Percentiles rank a stretch among this genome's conserved stretches.
Conservation (phyloP, 805 yeast genomes). For the Candida silvicultrix region DNA sequence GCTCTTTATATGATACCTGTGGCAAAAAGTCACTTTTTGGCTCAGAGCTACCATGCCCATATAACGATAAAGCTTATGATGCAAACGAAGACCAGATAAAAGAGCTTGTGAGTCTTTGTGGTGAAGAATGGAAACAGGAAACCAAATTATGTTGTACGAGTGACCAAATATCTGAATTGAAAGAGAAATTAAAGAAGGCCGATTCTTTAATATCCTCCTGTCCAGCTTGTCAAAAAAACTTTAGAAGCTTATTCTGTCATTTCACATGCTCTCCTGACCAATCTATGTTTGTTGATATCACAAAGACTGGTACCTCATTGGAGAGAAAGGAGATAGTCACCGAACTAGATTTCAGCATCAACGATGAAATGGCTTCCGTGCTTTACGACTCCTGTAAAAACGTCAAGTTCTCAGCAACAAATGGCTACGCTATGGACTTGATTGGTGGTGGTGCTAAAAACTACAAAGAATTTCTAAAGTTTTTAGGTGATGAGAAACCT, state of each 20-base stretch:
- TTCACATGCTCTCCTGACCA: slow-evolving; percentile 91
- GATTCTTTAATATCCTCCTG: slow-evolving; percentile 81
- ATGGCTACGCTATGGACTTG: slow-evolving; percentile 93
- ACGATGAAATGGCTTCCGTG: slow-evolving; percentile 48
- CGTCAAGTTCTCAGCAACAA: slow-evolving; percentile 89
- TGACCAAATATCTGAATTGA: slow-evolving; percentile 52
- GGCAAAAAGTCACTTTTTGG: slow-evolving; percentile 83
- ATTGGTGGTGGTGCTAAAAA: slow-evolving; percentile 95
- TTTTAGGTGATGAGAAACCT: slow-evolving; percentile 93
- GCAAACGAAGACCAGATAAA: slow-evolving; percentile 31
- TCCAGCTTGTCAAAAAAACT: slow-evolving; percentile 89
- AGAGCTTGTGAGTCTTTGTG: slow-evolving; percentile 59
- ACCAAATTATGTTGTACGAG: slow-evolving; percentile 63
- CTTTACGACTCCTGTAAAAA: slow-evolving; percentile 83
- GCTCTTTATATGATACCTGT: slow-evolving; percentile 43
- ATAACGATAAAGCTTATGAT: slow-evolving; percentile 45
- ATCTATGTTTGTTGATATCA: slow-evolving; percentile 64
- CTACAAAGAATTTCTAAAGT: slow-evolving; percentile 68
- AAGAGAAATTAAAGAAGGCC: slow-evolving; percentile 61
- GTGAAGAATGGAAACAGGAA: slow-evolving; percentile 50
- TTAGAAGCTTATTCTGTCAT: slow-evolving; percentile 75
- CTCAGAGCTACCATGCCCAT: slow-evolving; percentile 71
- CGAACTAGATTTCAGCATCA: slow-evolving; percentile 61
- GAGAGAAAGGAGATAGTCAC: slow-evolving; percentile 56
- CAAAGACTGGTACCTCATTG: slow-evolving; percentile 41